Base-by-base conservation (phyloP, 306 rosid species). In the Medicago ruthenica region DNA sequence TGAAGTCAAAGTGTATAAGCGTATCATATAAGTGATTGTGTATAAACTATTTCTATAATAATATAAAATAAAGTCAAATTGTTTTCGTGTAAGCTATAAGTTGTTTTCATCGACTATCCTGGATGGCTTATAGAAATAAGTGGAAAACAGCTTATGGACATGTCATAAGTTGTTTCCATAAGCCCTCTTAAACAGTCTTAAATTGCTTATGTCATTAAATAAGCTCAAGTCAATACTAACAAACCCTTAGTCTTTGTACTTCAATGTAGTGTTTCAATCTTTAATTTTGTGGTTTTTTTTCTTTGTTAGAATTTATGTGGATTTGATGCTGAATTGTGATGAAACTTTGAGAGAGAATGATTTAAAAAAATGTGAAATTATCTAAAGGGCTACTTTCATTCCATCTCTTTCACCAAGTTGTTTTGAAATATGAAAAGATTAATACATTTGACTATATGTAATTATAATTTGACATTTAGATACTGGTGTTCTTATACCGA, bases 401-500 rank as follows among this genome's bases (percentile, higher is more conserved):
- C 44, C n/a, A 10, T 16, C 37, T 76, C 45, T 62, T 71, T 24
- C 67, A 8, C 31, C 22, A 41, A 12, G 74, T 53, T 67, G 58
- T 36, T 36, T 20, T 70, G 39, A 41, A 62, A 74, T 41, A 18
- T 21, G 73, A 55, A 20, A 50, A 61, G 70, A 27, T 79, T 20
- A 48, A 44, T 67, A 70, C 58, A 31, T 51, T 74, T 54, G 7
- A 18, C 17, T 31, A 62, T 34, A 58, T 70, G 42, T 13, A 21
- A 37, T 18, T 65, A 51, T 61, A 41, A 27, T 47, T 57, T 66
- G 79, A 80, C 59, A 81, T 73, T 66, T 79, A 90, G 93, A 75
- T 90, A 88, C 60, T 92, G 97, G 97, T 89, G 97, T 85, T 92
- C 93, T 75, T 92, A 89, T 77, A 86, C 71, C 74, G 93, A 79